These are phyloP conservation scores for Cladosporium colombiae DNA, from an alignment of 2,329 filamentous ascomycete genomes.

Conservation along the genomic window DNA sequence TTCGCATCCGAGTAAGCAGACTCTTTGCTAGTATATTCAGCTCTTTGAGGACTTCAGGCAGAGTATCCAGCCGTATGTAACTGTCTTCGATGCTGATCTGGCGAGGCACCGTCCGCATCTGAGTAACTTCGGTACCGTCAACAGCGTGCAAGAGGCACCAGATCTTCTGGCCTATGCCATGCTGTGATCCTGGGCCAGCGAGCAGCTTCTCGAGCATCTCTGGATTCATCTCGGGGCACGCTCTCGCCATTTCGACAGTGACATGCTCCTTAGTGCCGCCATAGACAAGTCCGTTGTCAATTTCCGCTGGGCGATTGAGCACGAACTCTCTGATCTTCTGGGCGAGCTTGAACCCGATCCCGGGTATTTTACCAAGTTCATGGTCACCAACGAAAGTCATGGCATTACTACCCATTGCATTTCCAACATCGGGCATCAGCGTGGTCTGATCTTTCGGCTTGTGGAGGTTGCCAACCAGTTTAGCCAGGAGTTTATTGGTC, in stretches of 20 bases:
- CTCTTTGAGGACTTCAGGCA: slow-evolving; percentile 66
- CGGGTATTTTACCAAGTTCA: slow-evolving; percentile 78
- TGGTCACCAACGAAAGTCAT: slow-evolving; percentile 72
- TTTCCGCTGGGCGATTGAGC: slow-evolving; percentile 47
- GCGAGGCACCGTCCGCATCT: slow-evolving; percentile 69
- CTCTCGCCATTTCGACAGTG: slow-evolving; percentile 66
- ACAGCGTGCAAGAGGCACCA: slow-evolving; percentile 82
- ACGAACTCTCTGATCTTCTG: slow-evolving; percentile 66
- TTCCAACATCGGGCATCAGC: slow-evolving; percentile 57
- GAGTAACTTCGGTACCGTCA: slow-evolving; percentile 72
- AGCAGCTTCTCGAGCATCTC: slow-evolving; percentile 68
- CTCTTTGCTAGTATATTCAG: slow-evolving; percentile 68
- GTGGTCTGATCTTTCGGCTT: slow-evolving; percentile 90
- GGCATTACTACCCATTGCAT: slow-evolving; percentile 50
- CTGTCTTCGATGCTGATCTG: slow-evolving; percentile 97
- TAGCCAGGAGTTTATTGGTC: slow-evolving; percentile 82
- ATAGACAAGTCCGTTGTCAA: slow-evolving; percentile 50
- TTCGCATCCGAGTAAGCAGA: slow-evolving; percentile 74
- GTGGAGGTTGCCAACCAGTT: slow-evolving; percentile 78
- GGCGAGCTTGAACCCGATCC: slow-evolving; percentile 79
- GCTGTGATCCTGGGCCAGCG: slow-evolving; percentile 67
- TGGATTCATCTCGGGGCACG: slow-evolving; percentile 63
- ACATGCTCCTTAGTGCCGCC: slow-evolving; percentile 57
- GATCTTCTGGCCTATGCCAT: slow-evolving; percentile 69
- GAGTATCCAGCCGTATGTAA: slow-evolving; percentile 69